Evolutionary conservation across 257 asterid species (phyloP), one percentile per base, ranked within the genome.

Genomic region (Nicotiana otophora): DNA sequence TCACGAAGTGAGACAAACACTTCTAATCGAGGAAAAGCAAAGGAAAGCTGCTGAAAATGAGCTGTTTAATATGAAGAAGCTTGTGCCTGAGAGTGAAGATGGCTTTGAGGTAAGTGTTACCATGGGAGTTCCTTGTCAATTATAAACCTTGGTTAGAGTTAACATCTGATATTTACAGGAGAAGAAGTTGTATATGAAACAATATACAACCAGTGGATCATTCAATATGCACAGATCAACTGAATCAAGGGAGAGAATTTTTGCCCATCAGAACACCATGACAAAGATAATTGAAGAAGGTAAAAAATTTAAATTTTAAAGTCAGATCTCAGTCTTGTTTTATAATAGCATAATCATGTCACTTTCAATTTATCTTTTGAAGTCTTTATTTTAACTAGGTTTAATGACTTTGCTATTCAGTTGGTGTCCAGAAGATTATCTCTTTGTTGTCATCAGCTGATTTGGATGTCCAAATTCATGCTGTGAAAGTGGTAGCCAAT

Each of bases 401-500:
- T 80, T 78, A 69, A 53, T 78, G 57, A 54, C 77, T 83, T 66
- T 83, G 30, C 65, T 62, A 79, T 85, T 81, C 93, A 95, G 99
- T 95, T 90, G 99, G 99, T 65, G 92, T 95, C 86, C 90, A 94
- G 80, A 95, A 93, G 94, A 92, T 95, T 87, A 80, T 95, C 53
- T 89, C 98, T 16, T 80, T 95, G 86, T 84, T 95, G 78, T 90
- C 92, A 79, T 92, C 93, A 30, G 94, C 83, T 62, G 98, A 95
- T 84, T 78, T 91, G 85, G 97, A 92, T 83, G 94, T 93, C 88
- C 99, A 92, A 88, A 92, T 90, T 84, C 99, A 93, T 80, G 99
- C 99, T 28, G 99, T 92, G 84, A 95, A 95, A 88, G 98, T 95
- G 85, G 97, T 95, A 30, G 99, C 99, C 69, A 95, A 95, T 84